Percentiles rank a stretch among this genome's conserved stretches.
These are phyloP conservation scores for Stenocarpella maydis DNA, from an alignment of 2,329 filamentous ascomycete species.

Conservation along the genomic window DNA sequence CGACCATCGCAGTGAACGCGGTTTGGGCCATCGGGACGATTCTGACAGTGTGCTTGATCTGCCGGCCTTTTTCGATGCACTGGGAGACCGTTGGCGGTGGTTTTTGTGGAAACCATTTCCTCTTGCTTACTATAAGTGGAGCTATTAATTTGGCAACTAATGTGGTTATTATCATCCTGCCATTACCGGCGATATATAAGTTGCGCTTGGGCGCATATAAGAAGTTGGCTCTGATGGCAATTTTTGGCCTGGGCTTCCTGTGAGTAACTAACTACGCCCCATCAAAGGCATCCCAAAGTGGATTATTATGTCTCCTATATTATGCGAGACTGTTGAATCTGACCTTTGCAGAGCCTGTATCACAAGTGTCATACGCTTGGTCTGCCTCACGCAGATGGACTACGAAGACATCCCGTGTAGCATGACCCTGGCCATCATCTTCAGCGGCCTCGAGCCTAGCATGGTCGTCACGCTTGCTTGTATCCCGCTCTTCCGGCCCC, in stretches of 20 bases:
- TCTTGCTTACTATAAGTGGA: conserved; percentile 7
- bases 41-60: background rate
- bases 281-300: background rate
- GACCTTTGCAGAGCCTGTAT: background rate
- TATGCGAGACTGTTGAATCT: background rate
- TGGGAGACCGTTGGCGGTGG: background rate
- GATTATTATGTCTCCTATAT: background rate
- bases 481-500: background rate
- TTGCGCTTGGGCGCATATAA: conserved; percentile 5
- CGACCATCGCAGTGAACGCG: background rate
- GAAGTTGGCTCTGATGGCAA: background rate
- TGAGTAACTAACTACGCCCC: background rate
- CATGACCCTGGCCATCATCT: background rate
- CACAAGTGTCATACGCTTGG: conserved; percentile 7
- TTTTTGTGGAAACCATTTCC: background rate
- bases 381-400: background rate
- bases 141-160: conserved; percentile 23
- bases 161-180: conserved; percentile 14
- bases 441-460: conserved; percentile 2
- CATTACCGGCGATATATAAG: conserved; percentile 23
- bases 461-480: conserved; percentile 10
- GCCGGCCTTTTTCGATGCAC: background rate
- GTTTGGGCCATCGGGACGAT: background rate
- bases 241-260: conserved; percentile 17
- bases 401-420: background rate